Evolutionary conservation across 495 filamentous ascomycete species (phyloP).

Genomic region (Cryomyces minteri): DNA sequence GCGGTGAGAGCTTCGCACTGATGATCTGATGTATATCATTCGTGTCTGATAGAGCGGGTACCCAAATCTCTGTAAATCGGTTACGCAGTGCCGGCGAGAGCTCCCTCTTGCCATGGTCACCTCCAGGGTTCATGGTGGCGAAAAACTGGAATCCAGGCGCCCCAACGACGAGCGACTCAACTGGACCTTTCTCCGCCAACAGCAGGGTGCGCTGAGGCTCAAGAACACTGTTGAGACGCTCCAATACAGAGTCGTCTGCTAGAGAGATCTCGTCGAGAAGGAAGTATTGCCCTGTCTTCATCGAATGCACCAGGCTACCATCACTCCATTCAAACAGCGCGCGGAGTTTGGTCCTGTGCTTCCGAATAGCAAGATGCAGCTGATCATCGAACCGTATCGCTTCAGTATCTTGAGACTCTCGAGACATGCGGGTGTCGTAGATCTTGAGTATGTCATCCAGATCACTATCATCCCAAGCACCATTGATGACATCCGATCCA

Average conservation of each 20-base stretch:
- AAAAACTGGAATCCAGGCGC: constrained; percentile 83
- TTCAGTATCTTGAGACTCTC: neutral
- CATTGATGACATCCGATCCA: constrained; percentile 7
- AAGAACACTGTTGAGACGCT: constrained; percentile 93
- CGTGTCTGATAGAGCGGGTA: constrained; percentile 59
- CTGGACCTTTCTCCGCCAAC: constrained; percentile 80
- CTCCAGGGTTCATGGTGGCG: constrained; percentile 97
- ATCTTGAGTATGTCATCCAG: constrained; percentile 26
- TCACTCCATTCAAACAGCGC: constrained; percentile 94
- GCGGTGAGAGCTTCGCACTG: constrained; percentile 41
- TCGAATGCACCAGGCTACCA: constrained; percentile 83
- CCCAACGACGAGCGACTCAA: constrained; percentile 60
- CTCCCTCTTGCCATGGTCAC: constrained; percentile 94
- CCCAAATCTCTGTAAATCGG: constrained; percentile 98
- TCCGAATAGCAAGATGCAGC: constrained; percentile 12
- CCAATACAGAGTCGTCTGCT: constrained; percentile 92
- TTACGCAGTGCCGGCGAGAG: constrained; percentile 90
- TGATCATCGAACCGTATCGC: neutral
- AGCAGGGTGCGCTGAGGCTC: constrained; percentile 73
- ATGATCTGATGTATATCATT: constrained; percentile 83
- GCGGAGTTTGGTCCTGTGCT: constrained; percentile 42
- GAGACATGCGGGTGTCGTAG: constrained; percentile 19
- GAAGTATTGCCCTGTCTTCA: constrained; percentile 80
- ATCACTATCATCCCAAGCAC: constrained; percentile 17
- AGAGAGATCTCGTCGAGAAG: constrained; percentile 95